These are phyloP conservation scores for Entelexis paramagnoliae DNA, from an alignment of 1,139 yeast genomes.

Conservation along the genomic window DNA sequence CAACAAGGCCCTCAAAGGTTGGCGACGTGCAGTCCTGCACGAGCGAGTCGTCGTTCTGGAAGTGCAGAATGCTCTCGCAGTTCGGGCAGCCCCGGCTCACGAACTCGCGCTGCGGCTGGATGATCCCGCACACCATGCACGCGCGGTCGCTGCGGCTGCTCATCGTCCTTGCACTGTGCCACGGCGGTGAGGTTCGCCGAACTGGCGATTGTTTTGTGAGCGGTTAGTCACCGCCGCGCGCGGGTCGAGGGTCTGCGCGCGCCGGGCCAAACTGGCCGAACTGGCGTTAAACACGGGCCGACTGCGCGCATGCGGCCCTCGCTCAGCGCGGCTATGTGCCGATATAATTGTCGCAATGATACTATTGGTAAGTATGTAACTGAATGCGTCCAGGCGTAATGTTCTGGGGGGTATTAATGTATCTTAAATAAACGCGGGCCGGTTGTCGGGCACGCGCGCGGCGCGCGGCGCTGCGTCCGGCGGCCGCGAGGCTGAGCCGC, in stretches of 20 bases:
- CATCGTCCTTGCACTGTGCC: constrained; percentile 6
- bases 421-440: constrained; percentile 5
- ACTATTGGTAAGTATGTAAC: too few relatives aligned
- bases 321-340: too few relatives aligned
- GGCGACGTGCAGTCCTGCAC: constrained; percentile 93
- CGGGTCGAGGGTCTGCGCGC: too few relatives aligned
- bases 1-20: constrained; percentile 90
- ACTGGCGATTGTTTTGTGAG: too few relatives aligned
- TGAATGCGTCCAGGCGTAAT: too few relatives aligned
- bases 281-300: too few relatives aligned
- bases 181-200: neutral
- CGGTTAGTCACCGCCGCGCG: too few relatives aligned
- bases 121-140: constrained; percentile 92
- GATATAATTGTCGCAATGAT: too few relatives aligned
- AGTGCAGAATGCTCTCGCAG: constrained; percentile 76
- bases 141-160: constrained; percentile 54
- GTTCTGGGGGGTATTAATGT: too few relatives aligned
- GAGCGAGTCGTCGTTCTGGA: constrained; percentile 72
- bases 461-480: neutral
- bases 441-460: neutral
- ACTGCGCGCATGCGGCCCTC: too few relatives aligned
- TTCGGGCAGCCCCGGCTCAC: constrained; percentile 91
- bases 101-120: constrained; percentile 65
- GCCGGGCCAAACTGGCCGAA: too few relatives aligned
- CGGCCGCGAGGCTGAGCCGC: neutral